A percentile compares a stretch with the other conserved stretches of the same genome.
These are phyloP conservation scores for Hypoxylon crocopeplum DNA, from an alignment of 495 filamentous ascomycete species.

Conservation along the genomic window DNA sequence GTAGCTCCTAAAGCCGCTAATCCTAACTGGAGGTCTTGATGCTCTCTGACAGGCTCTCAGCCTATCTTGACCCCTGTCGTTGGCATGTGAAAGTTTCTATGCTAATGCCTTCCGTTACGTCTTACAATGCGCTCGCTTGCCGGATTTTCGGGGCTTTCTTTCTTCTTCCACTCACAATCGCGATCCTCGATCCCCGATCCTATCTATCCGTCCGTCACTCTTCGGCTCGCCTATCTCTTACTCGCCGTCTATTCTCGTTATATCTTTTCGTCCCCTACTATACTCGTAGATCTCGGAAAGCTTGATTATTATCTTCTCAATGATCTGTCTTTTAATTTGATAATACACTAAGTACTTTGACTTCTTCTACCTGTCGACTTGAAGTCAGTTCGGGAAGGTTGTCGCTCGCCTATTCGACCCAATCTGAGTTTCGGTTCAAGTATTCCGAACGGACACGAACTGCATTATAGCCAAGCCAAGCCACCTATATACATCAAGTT, in stretches of 20 bases:
- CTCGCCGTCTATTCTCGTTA: too few species aligned
- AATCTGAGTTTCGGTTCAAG: slow-evolving; percentile 10
- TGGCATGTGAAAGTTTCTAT: slow-evolving; percentile 38
- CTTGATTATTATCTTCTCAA: slow-evolving; percentile 2
- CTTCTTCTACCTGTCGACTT: neutral
- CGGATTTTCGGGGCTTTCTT: slow-evolving; percentile 16
- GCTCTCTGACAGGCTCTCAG: neutral
- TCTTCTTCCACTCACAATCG: too few species aligned
- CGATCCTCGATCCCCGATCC: slow-evolving; percentile 4
- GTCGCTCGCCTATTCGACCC: neutral
- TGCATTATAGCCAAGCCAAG: slow-evolving; percentile 9
- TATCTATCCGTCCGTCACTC: slow-evolving; percentile 13
- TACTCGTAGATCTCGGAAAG: neutral
- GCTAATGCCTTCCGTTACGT: neutral
- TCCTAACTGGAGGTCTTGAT: neutral
- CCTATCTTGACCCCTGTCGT: slow-evolving; percentile 28
- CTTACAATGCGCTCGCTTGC: slow-evolving; percentile 20
- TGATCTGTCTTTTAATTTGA: slow-evolving; percentile 1
- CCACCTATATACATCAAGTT: slow-evolving; percentile 9
- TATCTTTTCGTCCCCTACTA: neutral
- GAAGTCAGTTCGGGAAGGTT: slow-evolving; percentile 8
- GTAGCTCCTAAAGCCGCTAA: too few species aligned
- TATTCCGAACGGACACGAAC: neutral
- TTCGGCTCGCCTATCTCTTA: slow-evolving; percentile 20
- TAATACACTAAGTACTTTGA: neutral